Evolutionary conservation across 768 basidiomycete species (phyloP).

Genomic region (Neoboletus magnificus): DNA sequence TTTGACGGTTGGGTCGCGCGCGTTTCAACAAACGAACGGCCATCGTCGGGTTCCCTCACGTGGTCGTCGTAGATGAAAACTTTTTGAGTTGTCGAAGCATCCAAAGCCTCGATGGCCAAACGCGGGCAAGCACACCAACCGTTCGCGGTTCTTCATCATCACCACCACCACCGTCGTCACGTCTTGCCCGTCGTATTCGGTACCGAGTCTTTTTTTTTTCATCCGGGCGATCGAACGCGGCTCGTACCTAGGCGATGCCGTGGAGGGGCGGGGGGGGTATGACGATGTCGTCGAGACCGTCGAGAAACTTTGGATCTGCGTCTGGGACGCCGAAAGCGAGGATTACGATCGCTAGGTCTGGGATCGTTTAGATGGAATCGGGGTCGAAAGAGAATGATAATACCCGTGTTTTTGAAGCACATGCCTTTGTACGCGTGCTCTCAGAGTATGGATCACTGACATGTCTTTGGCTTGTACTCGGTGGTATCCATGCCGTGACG

Average conservation of each 20-base stretch:
- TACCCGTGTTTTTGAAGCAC: background rate
- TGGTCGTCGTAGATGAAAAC: constrained; percentile 69
- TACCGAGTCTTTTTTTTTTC: constrained; percentile 14
- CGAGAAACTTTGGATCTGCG: background rate
- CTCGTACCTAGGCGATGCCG: constrained; percentile 6
- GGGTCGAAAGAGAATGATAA: background rate
- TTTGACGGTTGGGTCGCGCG: constrained; percentile 44
- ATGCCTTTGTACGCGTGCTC: background rate
- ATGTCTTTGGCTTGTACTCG: no score
- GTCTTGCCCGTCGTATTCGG: constrained; percentile 85
- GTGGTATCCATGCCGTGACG: no score
- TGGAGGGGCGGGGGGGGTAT: no score
- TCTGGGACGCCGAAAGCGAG: background rate
- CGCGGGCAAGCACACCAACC: constrained; percentile 62
- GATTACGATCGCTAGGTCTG: background rate
- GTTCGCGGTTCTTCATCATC: constrained; percentile 85
- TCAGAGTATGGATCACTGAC: no score
- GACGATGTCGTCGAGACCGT: constrained; percentile 2
- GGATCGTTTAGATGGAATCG: background rate
- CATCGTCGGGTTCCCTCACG: constrained; percentile 3
- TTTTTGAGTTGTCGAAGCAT: constrained; percentile 71
- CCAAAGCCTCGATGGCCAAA: constrained; percentile 77
- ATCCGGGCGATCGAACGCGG: background rate
- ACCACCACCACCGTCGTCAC: constrained; percentile 83
- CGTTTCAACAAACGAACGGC: no score